phyloP scores from a whole-genome alignment of 202 grass and related monocot genomes.

The Hordeum pubiflorum region DNA sequence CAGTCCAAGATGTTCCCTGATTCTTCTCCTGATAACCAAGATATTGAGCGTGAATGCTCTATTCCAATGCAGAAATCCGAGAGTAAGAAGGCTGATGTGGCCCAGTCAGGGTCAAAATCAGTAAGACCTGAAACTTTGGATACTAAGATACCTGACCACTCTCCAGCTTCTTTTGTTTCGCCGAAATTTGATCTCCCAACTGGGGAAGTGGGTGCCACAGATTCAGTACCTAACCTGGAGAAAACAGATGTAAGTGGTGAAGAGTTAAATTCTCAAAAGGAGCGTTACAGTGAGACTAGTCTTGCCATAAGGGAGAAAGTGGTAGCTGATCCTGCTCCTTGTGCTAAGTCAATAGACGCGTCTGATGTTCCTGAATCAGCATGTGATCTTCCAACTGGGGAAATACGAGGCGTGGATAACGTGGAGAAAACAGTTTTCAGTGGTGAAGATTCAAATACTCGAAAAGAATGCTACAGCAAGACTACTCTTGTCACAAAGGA shows the following conservation, averaged over 20 bases:
- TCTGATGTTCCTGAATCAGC: slow-evolving; percentile 8
- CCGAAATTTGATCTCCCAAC: slow-evolving; percentile 11
- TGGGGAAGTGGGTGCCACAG: neutral
- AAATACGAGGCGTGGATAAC: neutral
- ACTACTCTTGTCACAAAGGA: slow-evolving; percentile 4
- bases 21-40: slow-evolving; percentile 30
- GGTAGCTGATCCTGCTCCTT: slow-evolving; percentile 20
- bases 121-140: neutral
- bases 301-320: slow-evolving; percentile 10
- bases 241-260: slow-evolving; percentile 7
- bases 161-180: slow-evolving; percentile 13
- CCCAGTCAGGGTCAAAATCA: slow-evolving; percentile 22
- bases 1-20: slow-evolving; percentile 2
- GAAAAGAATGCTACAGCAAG: slow-evolving; percentile 12
- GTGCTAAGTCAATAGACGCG: slow-evolving; percentile 4
- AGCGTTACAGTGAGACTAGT: slow-evolving; percentile 14
- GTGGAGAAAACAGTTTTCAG: neutral
- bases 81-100: slow-evolving; percentile 21
- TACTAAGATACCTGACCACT: slow-evolving; percentile 19
- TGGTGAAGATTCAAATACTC: slow-evolving; percentile 6
- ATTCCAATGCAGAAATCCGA: slow-evolving; percentile 25
- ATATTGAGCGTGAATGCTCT: slow-evolving; percentile 24
- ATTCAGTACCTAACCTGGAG: neutral
- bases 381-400: neutral
- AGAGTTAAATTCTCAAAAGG: slow-evolving; percentile 16